Base-by-base conservation (phyloP, 2,329 filamentous ascomycete species). In the Calonectria ilicicola region DNA sequence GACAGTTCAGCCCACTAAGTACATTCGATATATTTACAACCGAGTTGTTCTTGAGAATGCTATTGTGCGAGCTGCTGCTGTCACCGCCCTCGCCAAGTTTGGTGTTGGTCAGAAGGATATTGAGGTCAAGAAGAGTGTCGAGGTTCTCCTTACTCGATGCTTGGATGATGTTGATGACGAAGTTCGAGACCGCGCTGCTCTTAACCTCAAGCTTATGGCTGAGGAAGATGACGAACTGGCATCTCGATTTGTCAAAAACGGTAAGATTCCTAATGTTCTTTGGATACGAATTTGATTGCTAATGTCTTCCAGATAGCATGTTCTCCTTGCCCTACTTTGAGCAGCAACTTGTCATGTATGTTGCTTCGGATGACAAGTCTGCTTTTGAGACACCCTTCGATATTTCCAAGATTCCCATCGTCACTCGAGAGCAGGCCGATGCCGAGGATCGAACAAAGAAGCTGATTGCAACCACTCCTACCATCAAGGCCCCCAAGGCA, bases 1-100 rank as follows among this genome's bases (percentile, higher is more conserved):
- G 87, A 98, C 96, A 3, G 93, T 94, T 19, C 95, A 98, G 80
- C 97, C 97, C 0, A 98, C 97, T 69, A 98, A 99, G 89, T 99
- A 98, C 84, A 98, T 99, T 79, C 94, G 97, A 70, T 99, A 98
- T 85, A 99, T 99, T 82, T 99, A 99, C 88, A 99, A 99, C 87
- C 92, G 97, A 72, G 96, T 99, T 26, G 97, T 99, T 19, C 87
- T 99, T 65, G 97, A 99, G 85, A 99, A 99, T 82, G 95, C 97
- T 47, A 95, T 98, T 75, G 96, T 99, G 23, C 91, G 97, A 78
- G 97, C 97, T 62, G 96, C 97, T 12, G 97, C 97, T 65, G 97
- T 98, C 27, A 98, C 97, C 27, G 97, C 97, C 3, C 86, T 99
- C 74, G 95, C 96, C 80, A 99, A 98, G 85, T 99, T 99, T 81